Percentiles rank a stretch among this genome's conserved stretches.
Evolutionary conservation across 2,329 filamentous ascomycete species (phyloP).

Genomic region (Fusarium piperis): DNA sequence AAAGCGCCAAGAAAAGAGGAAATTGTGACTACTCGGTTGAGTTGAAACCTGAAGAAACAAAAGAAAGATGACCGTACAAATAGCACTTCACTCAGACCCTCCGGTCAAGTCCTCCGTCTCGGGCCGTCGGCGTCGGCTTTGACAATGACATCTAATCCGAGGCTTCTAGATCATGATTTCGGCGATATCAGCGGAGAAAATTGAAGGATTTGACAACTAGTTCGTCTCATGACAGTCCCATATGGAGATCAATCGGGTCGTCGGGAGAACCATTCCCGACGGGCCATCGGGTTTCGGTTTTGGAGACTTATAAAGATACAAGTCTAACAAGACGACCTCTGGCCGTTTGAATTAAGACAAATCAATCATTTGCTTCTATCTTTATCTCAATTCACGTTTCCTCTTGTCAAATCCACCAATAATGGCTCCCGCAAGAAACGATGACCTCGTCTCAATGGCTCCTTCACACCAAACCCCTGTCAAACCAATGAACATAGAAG

Average conservation of each 20-base stretch:
- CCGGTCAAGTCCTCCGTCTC: neutral
- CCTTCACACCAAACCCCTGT: neutral
- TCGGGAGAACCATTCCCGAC: slow-evolving; percentile 14
- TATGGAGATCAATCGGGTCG: neutral
- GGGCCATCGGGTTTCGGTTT: slow-evolving; percentile 17
- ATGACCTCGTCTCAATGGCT: slow-evolving; percentile 4
- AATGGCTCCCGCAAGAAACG: slow-evolving; percentile 6
- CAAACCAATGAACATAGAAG: slow-evolving; percentile 6
- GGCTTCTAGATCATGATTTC: neutral
- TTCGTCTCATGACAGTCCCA: neutral
- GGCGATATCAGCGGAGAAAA: neutral
- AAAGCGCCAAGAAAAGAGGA: neutral
- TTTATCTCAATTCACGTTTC: neutral
- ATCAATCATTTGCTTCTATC: neutral
- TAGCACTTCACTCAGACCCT: neutral
- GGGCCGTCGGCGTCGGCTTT: neutral
- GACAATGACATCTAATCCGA: neutral
- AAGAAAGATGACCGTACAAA: neutral
- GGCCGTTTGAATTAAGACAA: neutral
- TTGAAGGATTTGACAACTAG: neutral
- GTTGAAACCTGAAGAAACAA: neutral
- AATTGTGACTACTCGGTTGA: neutral
- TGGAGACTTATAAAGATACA: neutral
- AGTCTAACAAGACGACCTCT: neutral
- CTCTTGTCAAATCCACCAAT: neutral